Percentiles rank a stretch among this genome's conserved stretches.
Evolutionary conservation across 805 yeast species (phyloP).

Genomic region (Wickerhamiella hasegawae): DNA sequence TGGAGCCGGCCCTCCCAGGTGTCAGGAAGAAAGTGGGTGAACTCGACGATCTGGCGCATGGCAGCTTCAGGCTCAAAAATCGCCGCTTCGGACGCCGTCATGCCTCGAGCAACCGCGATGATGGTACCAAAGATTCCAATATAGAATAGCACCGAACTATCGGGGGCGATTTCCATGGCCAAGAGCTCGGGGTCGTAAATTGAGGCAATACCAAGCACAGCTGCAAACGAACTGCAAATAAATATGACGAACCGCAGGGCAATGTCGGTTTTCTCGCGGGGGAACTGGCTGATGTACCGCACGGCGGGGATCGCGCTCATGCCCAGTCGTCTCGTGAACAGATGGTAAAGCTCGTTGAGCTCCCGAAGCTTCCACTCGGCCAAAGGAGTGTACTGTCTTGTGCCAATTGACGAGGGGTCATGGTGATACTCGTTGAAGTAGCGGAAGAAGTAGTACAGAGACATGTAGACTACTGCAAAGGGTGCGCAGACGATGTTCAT

Average conservation of each 20-base stretch:
- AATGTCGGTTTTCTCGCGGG: conserved; percentile 52
- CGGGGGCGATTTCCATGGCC: conserved; percentile 73
- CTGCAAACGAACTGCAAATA: conserved; percentile 75
- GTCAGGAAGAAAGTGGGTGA: conserved; percentile 78
- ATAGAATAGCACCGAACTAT: conserved; percentile 70
- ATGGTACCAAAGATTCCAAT: conserved; percentile 78
- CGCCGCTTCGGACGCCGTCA: conserved; percentile 45
- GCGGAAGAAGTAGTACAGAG: conserved; percentile 68
- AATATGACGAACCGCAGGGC: conserved; percentile 49
- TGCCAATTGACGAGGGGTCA: conserved; percentile 67
- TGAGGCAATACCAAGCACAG: conserved; percentile 65
- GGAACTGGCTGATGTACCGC: conserved; percentile 78
- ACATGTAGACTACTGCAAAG: conserved; percentile 66
- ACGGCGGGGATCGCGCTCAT: conserved; percentile 68
- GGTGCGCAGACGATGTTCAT: conserved; percentile 76
- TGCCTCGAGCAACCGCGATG: conserved; percentile 66
- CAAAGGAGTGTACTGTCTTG: conserved; percentile 80
- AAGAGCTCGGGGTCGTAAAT: conserved; percentile 78
- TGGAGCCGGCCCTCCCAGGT: conserved; percentile 79
- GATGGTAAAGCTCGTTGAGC: conserved; percentile 80
- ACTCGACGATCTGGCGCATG: conserved; percentile 62
- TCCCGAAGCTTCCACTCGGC: conserved; percentile 95
- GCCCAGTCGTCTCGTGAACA: conserved; percentile 64
- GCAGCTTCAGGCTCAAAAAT: conserved; percentile 91
- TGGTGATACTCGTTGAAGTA: conserved; percentile 86